Percentiles rank a stretch among this genome's conserved stretches.
These are phyloP conservation scores for Epichloe glyceriae DNA, from an alignment of 2,329 filamentous ascomycete species.

Conservation along the genomic window DNA sequence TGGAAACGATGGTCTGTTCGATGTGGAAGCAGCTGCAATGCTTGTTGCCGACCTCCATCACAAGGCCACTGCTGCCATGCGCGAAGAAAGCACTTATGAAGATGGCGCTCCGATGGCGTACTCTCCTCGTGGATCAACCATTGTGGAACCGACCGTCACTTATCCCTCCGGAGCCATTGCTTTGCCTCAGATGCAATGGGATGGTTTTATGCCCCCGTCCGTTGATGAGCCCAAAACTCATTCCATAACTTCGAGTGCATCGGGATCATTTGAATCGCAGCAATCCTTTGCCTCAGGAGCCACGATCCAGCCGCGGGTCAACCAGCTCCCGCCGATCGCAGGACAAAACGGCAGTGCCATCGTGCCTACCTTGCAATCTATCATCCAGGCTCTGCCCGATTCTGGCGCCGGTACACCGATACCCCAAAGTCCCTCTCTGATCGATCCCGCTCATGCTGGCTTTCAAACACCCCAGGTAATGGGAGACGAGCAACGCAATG, in stretches of 20 bases:
- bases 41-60: slow-evolving; percentile 96
- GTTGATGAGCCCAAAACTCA: slow-evolving; percentile 62
- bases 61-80: slow-evolving; percentile 68
- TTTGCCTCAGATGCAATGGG: slow-evolving; percentile 82
- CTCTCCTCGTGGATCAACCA: slow-evolving; percentile 54
- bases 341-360: slow-evolving; percentile 48
- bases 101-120: slow-evolving; percentile 52
- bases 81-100: slow-evolving; percentile 43
- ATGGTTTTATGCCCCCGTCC: slow-evolving; percentile 64
- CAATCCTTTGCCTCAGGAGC: slow-evolving; percentile 47
- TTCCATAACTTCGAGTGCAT: slow-evolving; percentile 53
- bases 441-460: slow-evolving; percentile 49
- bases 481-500: slow-evolving; percentile 72
- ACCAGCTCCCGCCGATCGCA: slow-evolving; percentile 55
- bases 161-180: slow-evolving; percentile 71
- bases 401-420: slow-evolving; percentile 58
- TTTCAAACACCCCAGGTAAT: slow-evolving; percentile 67
- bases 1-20: slow-evolving; percentile 80
- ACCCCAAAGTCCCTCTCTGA: slow-evolving; percentile 62
- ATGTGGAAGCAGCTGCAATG: slow-evolving; percentile 96
- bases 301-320: slow-evolving; percentile 42
- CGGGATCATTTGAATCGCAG: slow-evolving; percentile 56
- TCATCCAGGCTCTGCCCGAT: slow-evolving; percentile 58
- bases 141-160: slow-evolving; percentile 66
- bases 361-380: slow-evolving; percentile 54